Conservation (phyloP, 768 basidiomycete species). For the Cubamyces sp. region DNA sequence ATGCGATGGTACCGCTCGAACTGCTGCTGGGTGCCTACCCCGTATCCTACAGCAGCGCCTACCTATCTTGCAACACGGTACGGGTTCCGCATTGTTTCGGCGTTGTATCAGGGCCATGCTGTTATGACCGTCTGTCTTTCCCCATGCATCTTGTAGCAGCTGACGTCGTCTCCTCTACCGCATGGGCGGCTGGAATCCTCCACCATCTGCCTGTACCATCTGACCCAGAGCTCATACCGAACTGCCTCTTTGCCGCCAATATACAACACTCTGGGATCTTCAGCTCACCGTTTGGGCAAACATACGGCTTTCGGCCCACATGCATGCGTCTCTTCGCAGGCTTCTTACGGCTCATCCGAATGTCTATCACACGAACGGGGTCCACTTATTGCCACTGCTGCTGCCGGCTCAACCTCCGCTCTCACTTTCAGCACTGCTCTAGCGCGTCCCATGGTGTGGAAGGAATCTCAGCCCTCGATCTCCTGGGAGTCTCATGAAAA, state of each 20-base stretch:
- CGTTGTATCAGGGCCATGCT: not conserved
- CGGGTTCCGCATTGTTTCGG: not conserved
- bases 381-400: not conserved
- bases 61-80: not conserved
- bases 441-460: constrained; percentile 8
- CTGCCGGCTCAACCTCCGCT: not conserved
- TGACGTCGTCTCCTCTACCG: not conserved
- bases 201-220: not conserved
- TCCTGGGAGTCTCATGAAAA: not conserved
- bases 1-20: not conserved
- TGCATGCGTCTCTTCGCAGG: not conserved
- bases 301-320: constrained; percentile 3
- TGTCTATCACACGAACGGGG: not conserved
- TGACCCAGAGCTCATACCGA: not conserved
- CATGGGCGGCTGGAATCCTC: not conserved
- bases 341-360: not conserved
- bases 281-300: not conserved
- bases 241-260: not conserved
- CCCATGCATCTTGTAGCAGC: not conserved
- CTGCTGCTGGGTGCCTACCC: no score
- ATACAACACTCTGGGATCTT: not conserved
- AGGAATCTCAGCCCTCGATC: not conserved
- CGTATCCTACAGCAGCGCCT: not conserved
- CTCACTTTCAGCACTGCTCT: constrained; percentile 10
- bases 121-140: not conserved